These are phyloP conservation scores for Dactylellina leptospora DNA, from an alignment of 2,329 filamentous ascomycete genomes.

Conservation along the genomic window DNA sequence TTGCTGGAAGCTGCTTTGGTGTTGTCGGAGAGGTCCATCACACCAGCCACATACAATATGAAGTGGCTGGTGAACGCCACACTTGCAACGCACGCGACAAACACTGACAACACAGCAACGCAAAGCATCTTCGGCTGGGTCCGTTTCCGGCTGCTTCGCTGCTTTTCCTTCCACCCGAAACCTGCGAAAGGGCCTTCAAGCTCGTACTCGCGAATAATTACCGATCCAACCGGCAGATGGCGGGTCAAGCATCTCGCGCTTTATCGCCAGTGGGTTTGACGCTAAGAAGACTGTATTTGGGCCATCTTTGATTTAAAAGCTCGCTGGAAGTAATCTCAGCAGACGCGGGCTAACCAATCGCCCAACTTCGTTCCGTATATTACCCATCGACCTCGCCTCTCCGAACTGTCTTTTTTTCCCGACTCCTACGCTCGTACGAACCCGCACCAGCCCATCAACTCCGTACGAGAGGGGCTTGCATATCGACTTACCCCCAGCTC, in stretches of 20 bases:
- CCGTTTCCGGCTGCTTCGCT: background rate
- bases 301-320: slow-evolving; percentile 21
- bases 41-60: slow-evolving; percentile 7
- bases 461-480: slow-evolving; percentile 52
- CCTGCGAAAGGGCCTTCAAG: too few species aligned
- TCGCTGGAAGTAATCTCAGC: slow-evolving; percentile 2
- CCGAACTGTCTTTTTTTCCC: slow-evolving; percentile 36
- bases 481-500: slow-evolving; percentile 43
- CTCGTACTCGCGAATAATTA: too few species aligned
- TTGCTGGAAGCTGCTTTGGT: slow-evolving; percentile 27
- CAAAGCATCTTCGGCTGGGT: background rate
- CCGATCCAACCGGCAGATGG: slow-evolving; percentile 7
- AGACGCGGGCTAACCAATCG: slow-evolving; percentile 43
- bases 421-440: slow-evolving; percentile 51
- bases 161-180: background rate
- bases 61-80: slow-evolving; percentile 10
- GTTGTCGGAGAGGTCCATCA: slow-evolving; percentile 16
- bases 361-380: slow-evolving; percentile 51
- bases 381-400: slow-evolving; percentile 38
- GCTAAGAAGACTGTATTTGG: slow-evolving; percentile 12
- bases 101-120: slow-evolving; percentile 11
- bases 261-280: background rate
- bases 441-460: slow-evolving; percentile 28
- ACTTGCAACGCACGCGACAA: background rate
- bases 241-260: slow-evolving; percentile 13